Evolutionary conservation across 371 early-diverging fungal species (phyloP).

Genomic region (Mucor circinelloides): DNA sequence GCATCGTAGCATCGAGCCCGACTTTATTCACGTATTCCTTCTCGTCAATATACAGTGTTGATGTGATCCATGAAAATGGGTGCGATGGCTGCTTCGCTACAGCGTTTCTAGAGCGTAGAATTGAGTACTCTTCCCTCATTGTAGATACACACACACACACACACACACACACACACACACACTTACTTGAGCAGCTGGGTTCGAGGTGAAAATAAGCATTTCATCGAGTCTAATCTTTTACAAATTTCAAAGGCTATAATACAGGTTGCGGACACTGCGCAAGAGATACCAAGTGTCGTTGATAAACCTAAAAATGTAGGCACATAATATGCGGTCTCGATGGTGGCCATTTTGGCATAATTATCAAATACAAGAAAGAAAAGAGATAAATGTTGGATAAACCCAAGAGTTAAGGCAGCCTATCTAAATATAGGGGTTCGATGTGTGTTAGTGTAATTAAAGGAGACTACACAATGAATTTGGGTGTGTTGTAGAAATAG

Average conservation of each 20-base stretch:
- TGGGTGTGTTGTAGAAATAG: not conserved
- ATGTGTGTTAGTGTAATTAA: not conserved
- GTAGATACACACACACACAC: too few species aligned
- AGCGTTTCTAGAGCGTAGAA: constrained; percentile 46
- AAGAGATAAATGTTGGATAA: not conserved
- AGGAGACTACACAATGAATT: not conserved
- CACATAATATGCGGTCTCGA: constrained; percentile 47
- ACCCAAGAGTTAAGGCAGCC: not conserved
- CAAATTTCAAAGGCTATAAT: constrained; percentile 56
- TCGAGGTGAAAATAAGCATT: constrained; percentile 58
- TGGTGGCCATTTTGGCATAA: constrained; percentile 34
- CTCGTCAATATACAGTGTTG: constrained; percentile 40
- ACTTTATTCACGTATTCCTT: constrained; percentile 49
- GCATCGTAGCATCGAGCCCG: constrained; percentile 70
- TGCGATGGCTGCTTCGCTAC: constrained; percentile 37
- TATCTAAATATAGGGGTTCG: not conserved
- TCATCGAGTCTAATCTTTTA: constrained; percentile 50
- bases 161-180: not conserved
- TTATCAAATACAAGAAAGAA: not conserved
- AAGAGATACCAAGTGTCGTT: constrained; percentile 53
- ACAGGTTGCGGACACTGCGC: constrained; percentile 44
- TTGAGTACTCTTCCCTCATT: too few species aligned
- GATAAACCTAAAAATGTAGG: constrained; percentile 47
- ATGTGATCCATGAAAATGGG: constrained; percentile 57
- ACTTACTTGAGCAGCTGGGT: constrained; percentile 51